phyloP scores from a whole-genome alignment of 495 filamentous ascomycete genomes.

The Trypethelium eluteriae region DNA sequence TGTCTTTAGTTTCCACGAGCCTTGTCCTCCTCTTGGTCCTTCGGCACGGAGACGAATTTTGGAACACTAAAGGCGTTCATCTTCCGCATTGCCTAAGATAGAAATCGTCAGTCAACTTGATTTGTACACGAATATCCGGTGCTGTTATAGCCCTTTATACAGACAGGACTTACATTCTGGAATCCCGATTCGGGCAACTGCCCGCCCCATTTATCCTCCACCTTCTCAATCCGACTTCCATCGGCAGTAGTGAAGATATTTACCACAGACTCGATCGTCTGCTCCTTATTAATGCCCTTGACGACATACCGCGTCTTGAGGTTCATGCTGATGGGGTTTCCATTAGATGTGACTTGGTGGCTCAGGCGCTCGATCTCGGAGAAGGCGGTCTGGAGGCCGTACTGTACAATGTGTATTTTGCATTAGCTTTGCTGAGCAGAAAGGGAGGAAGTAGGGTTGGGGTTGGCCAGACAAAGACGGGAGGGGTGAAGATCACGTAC shows the following conservation, averaged over 20 bases:
- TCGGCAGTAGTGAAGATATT: conserved; percentile 39
- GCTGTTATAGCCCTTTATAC: neutral
- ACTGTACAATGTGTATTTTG: conserved; percentile 16
- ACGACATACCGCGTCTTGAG: conserved; percentile 47
- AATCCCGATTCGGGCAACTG: conserved; percentile 44
- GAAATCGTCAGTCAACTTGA: conserved; percentile 21
- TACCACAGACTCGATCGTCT: conserved; percentile 45
- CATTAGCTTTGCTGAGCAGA: neutral
- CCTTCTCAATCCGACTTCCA: conserved; percentile 43
- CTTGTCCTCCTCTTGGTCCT: conserved; percentile 47
- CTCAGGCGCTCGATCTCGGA: conserved; percentile 42
- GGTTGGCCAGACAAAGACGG: neutral
- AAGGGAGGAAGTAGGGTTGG: neutral
- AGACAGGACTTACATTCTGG: conserved; percentile 41
- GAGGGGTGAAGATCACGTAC: conserved; percentile 27
- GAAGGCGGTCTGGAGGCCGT: conserved; percentile 41
- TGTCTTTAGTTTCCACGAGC: conserved; percentile 22
- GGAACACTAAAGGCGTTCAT: conserved; percentile 50
- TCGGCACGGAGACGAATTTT: conserved; percentile 49
- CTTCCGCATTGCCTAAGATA: conserved; percentile 46
- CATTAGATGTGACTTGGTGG: conserved; percentile 43
- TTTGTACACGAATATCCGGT: too few species aligned
- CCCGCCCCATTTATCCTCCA: conserved; percentile 53
- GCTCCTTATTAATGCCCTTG: conserved; percentile 46
- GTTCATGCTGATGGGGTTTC: conserved; percentile 50